phyloP scores from a whole-genome alignment of 2,329 filamentous ascomycete genomes.

The Parastagonospora avenae region DNA sequence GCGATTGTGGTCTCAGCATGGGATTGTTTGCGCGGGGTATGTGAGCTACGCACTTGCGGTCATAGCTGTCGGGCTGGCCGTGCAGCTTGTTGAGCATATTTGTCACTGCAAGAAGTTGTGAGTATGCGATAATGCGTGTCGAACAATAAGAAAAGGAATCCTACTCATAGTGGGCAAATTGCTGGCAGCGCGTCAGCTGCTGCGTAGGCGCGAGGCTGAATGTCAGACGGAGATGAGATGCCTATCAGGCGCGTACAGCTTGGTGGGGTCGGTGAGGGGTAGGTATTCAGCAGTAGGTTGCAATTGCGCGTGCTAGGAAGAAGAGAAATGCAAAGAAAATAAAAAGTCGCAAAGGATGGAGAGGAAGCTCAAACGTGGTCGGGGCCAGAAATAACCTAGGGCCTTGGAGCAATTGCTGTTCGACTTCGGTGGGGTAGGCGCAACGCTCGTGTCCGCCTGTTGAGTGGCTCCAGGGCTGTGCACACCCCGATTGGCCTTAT shows the following conservation, averaged over 20 bases:
- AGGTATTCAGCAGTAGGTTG: conserved; percentile 24
- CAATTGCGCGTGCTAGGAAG: conserved; percentile 21
- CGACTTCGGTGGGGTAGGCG: conserved; percentile 32
- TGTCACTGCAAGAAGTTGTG: conserved; percentile 63
- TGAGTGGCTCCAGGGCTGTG: conserved; percentile 14
- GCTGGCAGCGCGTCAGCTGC: conserved; percentile 32
- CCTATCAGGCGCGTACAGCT: conserved; percentile 37
- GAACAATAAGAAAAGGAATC: conserved; percentile 15
- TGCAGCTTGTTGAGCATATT: conserved; percentile 95
- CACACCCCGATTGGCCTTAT: conserved; percentile 10
- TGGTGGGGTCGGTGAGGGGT: conserved; percentile 40
- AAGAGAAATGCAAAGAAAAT: conserved; percentile 18
- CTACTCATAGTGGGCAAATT: conserved; percentile 43
- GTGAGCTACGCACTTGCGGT: conserved; percentile 77
- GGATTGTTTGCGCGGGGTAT: conserved; percentile 19
- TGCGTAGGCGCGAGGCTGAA: conserved; percentile 37
- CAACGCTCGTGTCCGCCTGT: conserved; percentile 31
- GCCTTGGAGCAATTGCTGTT: conserved; percentile 25
- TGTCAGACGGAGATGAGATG: conserved; percentile 29
- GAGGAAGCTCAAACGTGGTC: conserved; percentile 17
- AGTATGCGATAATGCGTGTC: conserved; percentile 13
- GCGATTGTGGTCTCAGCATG: conserved; percentile 39
- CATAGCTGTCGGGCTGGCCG: conserved; percentile 96
- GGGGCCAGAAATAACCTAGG: conserved; percentile 15
- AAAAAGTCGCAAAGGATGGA: conserved; percentile 5